phyloP scores from a whole-genome alignment of 2,329 filamentous ascomycete species.

The Nemania serpens region DNA sequence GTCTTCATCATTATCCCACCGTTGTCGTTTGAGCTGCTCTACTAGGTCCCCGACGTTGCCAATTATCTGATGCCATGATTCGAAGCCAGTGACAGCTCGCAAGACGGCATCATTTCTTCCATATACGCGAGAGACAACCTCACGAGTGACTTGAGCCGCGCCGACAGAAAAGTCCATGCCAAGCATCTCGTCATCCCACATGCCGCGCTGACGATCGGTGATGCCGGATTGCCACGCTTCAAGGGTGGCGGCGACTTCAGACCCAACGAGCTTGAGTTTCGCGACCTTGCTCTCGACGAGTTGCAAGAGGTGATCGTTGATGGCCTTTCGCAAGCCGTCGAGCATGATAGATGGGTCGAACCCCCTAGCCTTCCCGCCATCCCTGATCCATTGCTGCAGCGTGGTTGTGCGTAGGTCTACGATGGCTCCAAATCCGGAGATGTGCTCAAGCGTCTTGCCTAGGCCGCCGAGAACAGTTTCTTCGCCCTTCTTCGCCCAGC shows the following conservation, averaged over 20 bases:
- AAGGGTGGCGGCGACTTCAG: constrained; percentile 65
- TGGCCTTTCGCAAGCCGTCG: constrained; percentile 66
- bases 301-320: constrained; percentile 69
- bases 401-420: constrained; percentile 71
- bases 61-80: constrained; percentile 75
- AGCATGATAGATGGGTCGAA: constrained; percentile 72
- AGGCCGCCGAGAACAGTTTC: constrained; percentile 66
- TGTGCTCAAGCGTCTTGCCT: constrained; percentile 60
- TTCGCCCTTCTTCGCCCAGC: constrained; percentile 67
- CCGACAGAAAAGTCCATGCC: constrained; percentile 69
- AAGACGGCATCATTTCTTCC: constrained; percentile 73
- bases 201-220: constrained; percentile 54
- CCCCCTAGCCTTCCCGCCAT: constrained; percentile 66
- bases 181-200: constrained; percentile 72
- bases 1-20: constrained; percentile 77
- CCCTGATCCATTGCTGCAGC: constrained; percentile 75
- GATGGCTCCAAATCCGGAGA: constrained; percentile 70
- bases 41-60: constrained; percentile 67
- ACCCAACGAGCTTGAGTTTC: constrained; percentile 68
- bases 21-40: constrained; percentile 66
- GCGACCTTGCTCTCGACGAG: constrained; percentile 67
- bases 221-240: constrained; percentile 62
- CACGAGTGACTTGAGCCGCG: constrained; percentile 69
- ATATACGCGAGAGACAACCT: constrained; percentile 70
- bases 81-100: constrained; percentile 65